phyloP scores from a whole-genome alignment of 1,139 yeast species.

The Scheffersomyces cryptocercus region DNA sequence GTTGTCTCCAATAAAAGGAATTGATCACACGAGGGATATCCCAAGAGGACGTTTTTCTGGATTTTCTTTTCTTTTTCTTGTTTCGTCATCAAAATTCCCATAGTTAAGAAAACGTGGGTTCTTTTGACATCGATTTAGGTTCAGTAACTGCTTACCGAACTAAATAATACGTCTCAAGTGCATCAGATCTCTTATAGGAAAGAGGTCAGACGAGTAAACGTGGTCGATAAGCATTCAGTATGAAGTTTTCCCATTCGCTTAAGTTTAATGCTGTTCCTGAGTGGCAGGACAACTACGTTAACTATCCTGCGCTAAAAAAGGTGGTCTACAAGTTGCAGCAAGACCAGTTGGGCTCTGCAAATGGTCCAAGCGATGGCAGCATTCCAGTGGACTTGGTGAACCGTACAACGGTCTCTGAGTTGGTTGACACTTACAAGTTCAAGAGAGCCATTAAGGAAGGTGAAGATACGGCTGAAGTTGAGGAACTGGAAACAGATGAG shows the following conservation, averaged over 20 bases:
- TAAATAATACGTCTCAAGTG: no score
- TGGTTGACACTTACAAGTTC: slow-evolving; percentile 19
- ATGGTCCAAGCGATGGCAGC: slow-evolving; percentile 27
- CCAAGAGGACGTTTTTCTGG: not conserved
- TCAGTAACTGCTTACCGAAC: no score
- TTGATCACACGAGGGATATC: slow-evolving; percentile 4
- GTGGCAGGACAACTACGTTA: slow-evolving; percentile 69
- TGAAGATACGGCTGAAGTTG: not conserved
- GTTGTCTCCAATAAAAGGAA: slow-evolving; percentile 6
- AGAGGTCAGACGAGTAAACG: not conserved
- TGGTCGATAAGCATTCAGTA: slow-evolving; percentile 16
- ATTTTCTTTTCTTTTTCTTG: not conserved
- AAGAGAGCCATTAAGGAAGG: not conserved
- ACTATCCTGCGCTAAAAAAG: slow-evolving; percentile 65
- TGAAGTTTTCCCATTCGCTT: slow-evolving; percentile 75
- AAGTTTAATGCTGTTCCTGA: slow-evolving; percentile 83
- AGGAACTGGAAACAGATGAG: slow-evolving; percentile 5
- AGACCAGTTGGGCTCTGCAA: slow-evolving; percentile 28
- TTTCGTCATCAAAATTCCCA: not conserved
- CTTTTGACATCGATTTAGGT: no score
- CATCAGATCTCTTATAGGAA: not conserved
- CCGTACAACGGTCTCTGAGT: slow-evolving; percentile 29
- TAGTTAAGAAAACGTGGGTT: slow-evolving; percentile 1
- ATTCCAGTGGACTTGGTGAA: slow-evolving; percentile 18
- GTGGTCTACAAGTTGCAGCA: slow-evolving; percentile 52